Conservation (phyloP, 495 filamentous ascomycete species). For the Glarea lozoyensis region DNA sequence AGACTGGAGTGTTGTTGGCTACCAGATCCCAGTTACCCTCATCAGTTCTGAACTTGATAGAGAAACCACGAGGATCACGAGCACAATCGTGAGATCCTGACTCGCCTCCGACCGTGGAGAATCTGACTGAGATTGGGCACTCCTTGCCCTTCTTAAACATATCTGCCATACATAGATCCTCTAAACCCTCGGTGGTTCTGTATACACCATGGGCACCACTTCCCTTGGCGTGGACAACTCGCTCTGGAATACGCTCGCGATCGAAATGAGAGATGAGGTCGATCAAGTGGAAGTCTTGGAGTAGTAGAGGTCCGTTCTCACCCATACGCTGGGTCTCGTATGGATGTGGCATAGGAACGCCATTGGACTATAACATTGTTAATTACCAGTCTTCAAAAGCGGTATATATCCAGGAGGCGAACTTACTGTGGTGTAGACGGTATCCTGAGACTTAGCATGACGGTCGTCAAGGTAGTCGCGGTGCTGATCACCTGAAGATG, state of each 20-base stretch:
- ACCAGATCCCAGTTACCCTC: slow-evolving; percentile 43
- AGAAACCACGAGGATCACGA: slow-evolving; percentile 69
- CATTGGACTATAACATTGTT: too few species aligned
- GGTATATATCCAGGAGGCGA: too few species aligned
- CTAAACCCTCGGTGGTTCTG: slow-evolving; percentile 42
- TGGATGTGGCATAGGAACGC: slow-evolving; percentile 35
- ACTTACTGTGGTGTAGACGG: slow-evolving; percentile 40
- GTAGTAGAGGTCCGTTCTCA: slow-evolving; percentile 40
- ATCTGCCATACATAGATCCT: slow-evolving; percentile 29
- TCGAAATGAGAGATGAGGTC: slow-evolving; percentile 61
- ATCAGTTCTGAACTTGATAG: slow-evolving; percentile 60
- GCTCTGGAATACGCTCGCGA: slow-evolving; percentile 56
- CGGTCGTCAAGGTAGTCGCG: slow-evolving; percentile 38
- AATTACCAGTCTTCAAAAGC: too few species aligned
- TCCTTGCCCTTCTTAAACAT: slow-evolving; percentile 47
- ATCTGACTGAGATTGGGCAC: slow-evolving; percentile 40
- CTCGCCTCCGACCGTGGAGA: slow-evolving; percentile 69
- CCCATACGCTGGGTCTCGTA: slow-evolving; percentile 28
- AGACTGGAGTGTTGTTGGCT: slow-evolving; percentile 30
- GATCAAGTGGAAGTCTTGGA: slow-evolving; percentile 53
- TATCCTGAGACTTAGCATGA: slow-evolving; percentile 33
- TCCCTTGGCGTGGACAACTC: slow-evolving; percentile 72
- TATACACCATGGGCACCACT: slow-evolving; percentile 68
- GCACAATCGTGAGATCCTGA: slow-evolving; percentile 61
- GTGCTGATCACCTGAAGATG: slow-evolving; percentile 24